These are phyloP conservation scores for Aspergillus puulaauensis DNA, from an alignment of 2,329 filamentous ascomycete species.

Conservation along the genomic window DNA sequence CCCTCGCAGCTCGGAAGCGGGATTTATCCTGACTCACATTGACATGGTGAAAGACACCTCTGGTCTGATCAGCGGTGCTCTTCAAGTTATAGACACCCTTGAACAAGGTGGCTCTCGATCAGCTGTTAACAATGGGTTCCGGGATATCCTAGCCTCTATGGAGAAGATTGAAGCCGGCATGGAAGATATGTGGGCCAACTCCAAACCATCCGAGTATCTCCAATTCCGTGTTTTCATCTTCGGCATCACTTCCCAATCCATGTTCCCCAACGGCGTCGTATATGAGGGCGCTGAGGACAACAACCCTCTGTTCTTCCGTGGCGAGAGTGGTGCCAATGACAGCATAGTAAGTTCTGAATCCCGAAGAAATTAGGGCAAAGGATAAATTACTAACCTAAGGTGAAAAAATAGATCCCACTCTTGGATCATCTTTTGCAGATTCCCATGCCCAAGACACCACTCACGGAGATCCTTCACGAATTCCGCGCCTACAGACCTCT, in stretches of 20 bases:
- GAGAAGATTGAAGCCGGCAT: constrained; percentile 73
- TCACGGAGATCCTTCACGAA: constrained; percentile 83
- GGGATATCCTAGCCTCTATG: constrained; percentile 62
- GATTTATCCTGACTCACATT: constrained; percentile 93
- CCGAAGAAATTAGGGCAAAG: background rate
- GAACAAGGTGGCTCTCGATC: constrained; percentile 51
- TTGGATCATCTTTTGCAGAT: constrained; percentile 86
- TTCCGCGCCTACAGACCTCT: constrained; percentile 87
- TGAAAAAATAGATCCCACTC: constrained; percentile 64
- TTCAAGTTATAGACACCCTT: constrained; percentile 63
- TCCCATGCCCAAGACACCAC: constrained; percentile 81
- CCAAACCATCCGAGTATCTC: constrained; percentile 78
- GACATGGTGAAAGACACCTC: constrained; percentile 92
- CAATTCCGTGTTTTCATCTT: constrained; percentile 96
- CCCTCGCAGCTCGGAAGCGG: constrained; percentile 82
- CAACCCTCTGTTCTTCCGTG: constrained; percentile 77
- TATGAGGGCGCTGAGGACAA: constrained; percentile 78
- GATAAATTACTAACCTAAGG: background rate
- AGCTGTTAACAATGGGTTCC: constrained; percentile 64
- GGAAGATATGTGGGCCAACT: constrained; percentile 91
- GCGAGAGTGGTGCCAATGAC: constrained; percentile 92
- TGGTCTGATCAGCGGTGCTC: constrained; percentile 70
- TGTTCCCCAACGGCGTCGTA: constrained; percentile 90
- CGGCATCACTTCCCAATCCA: constrained; percentile 86
- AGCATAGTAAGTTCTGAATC: constrained; percentile 65